Percentiles rank a stretch among this genome's conserved stretches.
Conservation (phyloP, 225 moss, liverwort and hornwort genomes). For the Thuidium tamariscinum region DNA sequence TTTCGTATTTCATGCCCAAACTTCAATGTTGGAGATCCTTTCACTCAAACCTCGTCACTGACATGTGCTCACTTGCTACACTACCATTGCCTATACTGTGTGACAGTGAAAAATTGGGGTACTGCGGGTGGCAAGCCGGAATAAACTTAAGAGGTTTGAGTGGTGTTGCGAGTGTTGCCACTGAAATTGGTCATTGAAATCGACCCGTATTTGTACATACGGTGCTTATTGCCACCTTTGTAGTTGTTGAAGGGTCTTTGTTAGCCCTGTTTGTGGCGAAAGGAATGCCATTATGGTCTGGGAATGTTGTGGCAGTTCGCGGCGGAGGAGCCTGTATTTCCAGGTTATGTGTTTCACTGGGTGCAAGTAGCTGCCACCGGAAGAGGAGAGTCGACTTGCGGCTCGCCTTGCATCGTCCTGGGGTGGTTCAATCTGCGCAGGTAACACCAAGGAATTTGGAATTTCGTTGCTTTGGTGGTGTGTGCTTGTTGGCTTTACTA, state of each 20-base stretch:
- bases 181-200: too few species aligned
- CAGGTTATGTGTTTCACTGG: not conserved
- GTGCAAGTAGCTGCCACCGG: not conserved
- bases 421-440: not conserved
- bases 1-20: too few species aligned
- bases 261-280: not conserved
- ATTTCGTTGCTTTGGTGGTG: not conserved
- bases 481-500: not conserved
- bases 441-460: not conserved
- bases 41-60: not conserved
- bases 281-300: slow-evolving; percentile 39
- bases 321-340: not conserved
- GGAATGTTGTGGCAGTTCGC: not conserved
- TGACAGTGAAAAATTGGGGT: not conserved
- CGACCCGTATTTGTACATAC: too few species aligned
- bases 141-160: not conserved
- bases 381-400: not conserved
- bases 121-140: not conserved
- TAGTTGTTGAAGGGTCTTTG: not conserved
- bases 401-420: not conserved
- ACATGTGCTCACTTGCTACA: not conserved
- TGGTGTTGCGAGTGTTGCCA: not conserved
- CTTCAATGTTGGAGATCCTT: not conserved
- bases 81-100: not conserved
- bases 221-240: not conserved